Percentiles rank a stretch among this genome's conserved stretches.
phyloP scores from a whole-genome alignment of 2,329 filamentous ascomycete species.

The Talaromyces sp. region DNA sequence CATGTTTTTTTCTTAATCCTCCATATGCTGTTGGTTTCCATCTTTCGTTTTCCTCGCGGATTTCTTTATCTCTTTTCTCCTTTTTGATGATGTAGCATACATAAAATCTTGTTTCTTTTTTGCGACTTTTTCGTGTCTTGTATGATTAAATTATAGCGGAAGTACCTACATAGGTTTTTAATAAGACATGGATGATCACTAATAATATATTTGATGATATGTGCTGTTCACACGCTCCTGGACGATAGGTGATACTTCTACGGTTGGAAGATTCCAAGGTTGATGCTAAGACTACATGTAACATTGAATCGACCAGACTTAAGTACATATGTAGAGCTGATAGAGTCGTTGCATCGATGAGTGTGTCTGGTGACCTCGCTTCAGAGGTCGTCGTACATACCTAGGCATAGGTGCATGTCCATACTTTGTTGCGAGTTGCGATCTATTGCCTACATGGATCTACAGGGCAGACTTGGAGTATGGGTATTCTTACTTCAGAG shows the following conservation, averaged over 20 bases:
- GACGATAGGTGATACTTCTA: background rate
- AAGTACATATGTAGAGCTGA: background rate
- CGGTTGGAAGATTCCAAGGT: no score
- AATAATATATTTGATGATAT: background rate
- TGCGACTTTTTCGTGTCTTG: conserved; percentile 2
- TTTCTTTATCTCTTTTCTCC: background rate
- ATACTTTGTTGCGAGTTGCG: no score
- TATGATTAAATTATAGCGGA: conserved; percentile 2
- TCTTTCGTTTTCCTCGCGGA: background rate
- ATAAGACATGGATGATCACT: background rate
- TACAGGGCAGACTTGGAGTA: background rate
- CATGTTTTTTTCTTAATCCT: background rate
- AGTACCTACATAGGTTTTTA: background rate
- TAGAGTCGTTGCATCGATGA: background rate
- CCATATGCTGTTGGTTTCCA: background rate
- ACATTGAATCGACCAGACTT: background rate
- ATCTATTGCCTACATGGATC: no score
- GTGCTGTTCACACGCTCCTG: background rate
- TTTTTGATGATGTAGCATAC: conserved; percentile 2
- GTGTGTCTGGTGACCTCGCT: background rate
- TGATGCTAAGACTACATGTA: no score
- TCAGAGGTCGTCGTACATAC: background rate
- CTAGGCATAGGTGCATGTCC: no score
- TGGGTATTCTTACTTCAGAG: background rate
- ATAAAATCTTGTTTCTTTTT: background rate